Evolutionary conservation across 306 rosid genomes (phyloP), one percentile per base, ranked within the genome.

Genomic region (Quillaja saponaria): DNA sequence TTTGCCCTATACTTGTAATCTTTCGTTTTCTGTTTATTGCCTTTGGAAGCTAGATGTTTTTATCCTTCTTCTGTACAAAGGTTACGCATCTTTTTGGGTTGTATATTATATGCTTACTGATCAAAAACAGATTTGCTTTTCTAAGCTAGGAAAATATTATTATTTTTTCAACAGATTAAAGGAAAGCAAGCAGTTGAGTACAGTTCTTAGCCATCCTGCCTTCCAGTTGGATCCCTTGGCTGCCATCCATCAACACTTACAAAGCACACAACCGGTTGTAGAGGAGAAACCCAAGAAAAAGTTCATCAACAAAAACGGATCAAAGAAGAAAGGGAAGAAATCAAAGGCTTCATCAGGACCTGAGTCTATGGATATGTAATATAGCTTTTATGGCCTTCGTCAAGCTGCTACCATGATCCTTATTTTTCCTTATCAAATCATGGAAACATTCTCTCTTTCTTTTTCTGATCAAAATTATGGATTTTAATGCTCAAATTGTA

Each of bases 221-320:
- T 85, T 83, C 83, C 81, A 67, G 76, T 63, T 47, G 5, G 81
- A 89, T 76, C 91, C 95, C 20, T 12, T 81, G n/a, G 74, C 72
- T 49, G 84, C 87, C 67, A 78, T 86, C 57, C 57, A 69, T 54
- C 81, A 78, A 49, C 84, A 87, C 55, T 67, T 89, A 49, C 75
- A 75, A 81, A 72, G 68, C 37, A 83, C 86, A 49, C 96, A 81
- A 56, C 95, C 95, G 0, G 67, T 65, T 25, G 65, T 44, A 37
- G 90, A 78, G 57, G 85, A 79, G 64, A 77, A 79, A 66, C 86
- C 76, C 11, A 82, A 78, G 89, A 76, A 77, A 54, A 85, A 58
- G 47, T 69, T 25, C 35, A n/a, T n/a, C n/a, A 87, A 83, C 57
- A 81, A 67, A 76, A 84, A 78, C 61, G 91, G 89, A 60, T 83